phyloP scores from a whole-genome alignment of 441 rosid species.

The Mallotus japonicus region DNA sequence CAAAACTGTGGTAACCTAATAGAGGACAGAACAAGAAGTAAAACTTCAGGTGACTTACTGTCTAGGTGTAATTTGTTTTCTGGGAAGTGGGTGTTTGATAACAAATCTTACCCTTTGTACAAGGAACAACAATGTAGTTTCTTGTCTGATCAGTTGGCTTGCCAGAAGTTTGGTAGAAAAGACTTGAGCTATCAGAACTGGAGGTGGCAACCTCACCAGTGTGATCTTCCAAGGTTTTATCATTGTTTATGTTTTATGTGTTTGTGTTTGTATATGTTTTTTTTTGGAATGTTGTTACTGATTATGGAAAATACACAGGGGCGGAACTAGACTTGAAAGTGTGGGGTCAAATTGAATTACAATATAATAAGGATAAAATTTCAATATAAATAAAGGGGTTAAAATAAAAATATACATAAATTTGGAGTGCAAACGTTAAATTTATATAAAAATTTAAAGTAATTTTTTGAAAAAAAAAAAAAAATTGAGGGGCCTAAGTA shows the following conservation, averaged over 20 bases:
- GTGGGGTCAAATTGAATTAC: too few relatives aligned
- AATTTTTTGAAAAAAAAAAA: too few relatives aligned
- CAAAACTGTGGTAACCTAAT: constrained; percentile 28
- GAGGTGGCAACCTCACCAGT: constrained; percentile 94
- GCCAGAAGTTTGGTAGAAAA: constrained; percentile 85
- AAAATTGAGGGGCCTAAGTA: too few relatives aligned
- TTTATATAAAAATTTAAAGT: too few relatives aligned
- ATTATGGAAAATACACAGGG: too few relatives aligned
- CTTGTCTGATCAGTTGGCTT: constrained; percentile 92
- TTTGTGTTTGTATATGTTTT: background rate
- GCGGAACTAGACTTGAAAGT: too few relatives aligned
- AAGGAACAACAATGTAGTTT: constrained; percentile 70
- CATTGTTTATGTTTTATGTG: too few relatives aligned
- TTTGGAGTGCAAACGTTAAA: too few relatives aligned
- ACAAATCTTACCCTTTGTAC: constrained; percentile 66
- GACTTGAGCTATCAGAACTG: constrained; percentile 72
- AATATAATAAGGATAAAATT: too few relatives aligned
- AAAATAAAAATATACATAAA: too few relatives aligned
- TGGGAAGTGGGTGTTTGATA: constrained; percentile 88
- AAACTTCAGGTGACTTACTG: constrained; percentile 18
- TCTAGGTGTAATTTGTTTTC: constrained; percentile 64
- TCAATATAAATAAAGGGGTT: too few relatives aligned
- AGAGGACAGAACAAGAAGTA: constrained; percentile 17
- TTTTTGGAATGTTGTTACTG: background rate
- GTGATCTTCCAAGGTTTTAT: constrained; percentile 68